phyloP scores from a whole-genome alignment of 352 stramenopile species.

The Pythium sp. region DNA sequence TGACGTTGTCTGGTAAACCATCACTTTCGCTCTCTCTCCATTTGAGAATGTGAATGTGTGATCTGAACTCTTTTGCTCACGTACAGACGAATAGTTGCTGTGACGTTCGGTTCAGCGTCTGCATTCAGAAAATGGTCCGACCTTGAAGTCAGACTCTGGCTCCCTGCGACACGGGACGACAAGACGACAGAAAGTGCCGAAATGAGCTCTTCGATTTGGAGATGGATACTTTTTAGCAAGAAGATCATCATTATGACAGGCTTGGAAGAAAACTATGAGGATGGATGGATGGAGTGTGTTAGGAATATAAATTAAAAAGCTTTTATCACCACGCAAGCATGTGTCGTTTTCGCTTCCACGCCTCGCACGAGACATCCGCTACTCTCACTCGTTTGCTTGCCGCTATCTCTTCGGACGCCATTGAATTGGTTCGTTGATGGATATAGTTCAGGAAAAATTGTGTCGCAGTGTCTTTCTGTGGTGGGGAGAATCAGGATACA shows the following conservation, averaged over 20 bases:
- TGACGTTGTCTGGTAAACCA: no score
- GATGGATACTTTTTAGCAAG: neutral
- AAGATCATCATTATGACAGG: neutral
- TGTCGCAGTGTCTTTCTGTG: neutral
- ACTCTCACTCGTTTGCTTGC: no score
- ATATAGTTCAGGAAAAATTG: neutral
- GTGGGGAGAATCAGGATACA: conserved; percentile 10
- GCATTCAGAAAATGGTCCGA: conserved; percentile 2
- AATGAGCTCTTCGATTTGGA: conserved; percentile 2
- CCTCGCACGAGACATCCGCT: neutral
- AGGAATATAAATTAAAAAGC: conserved; percentile 3
- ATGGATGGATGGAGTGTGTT: neutral
- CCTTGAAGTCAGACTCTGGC: conserved; percentile 10
- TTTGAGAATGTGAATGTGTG: neutral
- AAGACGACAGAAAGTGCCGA: neutral
- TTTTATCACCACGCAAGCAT: neutral
- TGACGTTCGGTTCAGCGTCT: neutral
- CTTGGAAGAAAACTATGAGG: neutral
- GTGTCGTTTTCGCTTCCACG: neutral
- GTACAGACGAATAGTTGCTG: neutral
- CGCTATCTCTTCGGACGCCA: no score
- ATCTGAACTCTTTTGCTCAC: neutral
- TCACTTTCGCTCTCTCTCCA: no score
- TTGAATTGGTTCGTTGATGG: neutral
- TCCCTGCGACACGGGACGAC: neutral